Conservation (phyloP, 495 filamentous ascomycete species). For the Beverwykella pulmonaria region DNA sequence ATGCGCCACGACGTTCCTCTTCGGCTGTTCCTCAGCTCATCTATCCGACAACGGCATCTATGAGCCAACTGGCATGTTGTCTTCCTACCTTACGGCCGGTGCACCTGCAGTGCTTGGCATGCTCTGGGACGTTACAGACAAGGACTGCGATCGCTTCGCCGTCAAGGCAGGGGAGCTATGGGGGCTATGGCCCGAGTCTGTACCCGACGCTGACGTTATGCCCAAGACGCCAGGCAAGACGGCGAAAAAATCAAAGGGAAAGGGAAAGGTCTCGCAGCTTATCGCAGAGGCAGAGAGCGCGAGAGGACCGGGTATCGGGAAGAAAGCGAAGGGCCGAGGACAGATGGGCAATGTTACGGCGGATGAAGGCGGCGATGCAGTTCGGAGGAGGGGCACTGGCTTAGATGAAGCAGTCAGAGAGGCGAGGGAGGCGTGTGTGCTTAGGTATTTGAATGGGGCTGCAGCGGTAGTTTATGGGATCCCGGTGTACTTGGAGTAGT, state of each 20-base stretch:
- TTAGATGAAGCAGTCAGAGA: constrained; percentile 79
- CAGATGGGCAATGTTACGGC: constrained; percentile 32
- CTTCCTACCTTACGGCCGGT: constrained; percentile 87
- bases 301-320: constrained; percentile 5
- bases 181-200: constrained; percentile 61
- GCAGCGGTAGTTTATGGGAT: constrained; percentile 93
- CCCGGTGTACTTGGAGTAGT: constrained; percentile 72
- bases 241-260: constrained; percentile 42
- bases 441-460: constrained; percentile 89
- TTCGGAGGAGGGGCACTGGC: constrained; percentile 42
- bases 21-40: constrained; percentile 84
- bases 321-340: constrained; percentile 4
- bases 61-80: constrained; percentile 83
- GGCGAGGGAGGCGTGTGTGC: constrained; percentile 72
- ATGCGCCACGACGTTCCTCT: constrained; percentile 78
- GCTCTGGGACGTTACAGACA: constrained; percentile 97
- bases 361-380: constrained; percentile 20
- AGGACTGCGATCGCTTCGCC: constrained; percentile 91
- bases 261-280: constrained; percentile 34
- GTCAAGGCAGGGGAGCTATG: constrained; percentile 75
- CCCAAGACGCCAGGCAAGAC: constrained; percentile 29
- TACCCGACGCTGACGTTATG: constrained; percentile 27
- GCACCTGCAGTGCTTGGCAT: constrained; percentile 74
- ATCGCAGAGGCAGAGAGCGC: constrained; percentile 29
- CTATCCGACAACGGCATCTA: constrained; percentile 83